Evolutionary conservation across 106 monocot species (phyloP).

Genomic region (Allium cepa): DNA sequence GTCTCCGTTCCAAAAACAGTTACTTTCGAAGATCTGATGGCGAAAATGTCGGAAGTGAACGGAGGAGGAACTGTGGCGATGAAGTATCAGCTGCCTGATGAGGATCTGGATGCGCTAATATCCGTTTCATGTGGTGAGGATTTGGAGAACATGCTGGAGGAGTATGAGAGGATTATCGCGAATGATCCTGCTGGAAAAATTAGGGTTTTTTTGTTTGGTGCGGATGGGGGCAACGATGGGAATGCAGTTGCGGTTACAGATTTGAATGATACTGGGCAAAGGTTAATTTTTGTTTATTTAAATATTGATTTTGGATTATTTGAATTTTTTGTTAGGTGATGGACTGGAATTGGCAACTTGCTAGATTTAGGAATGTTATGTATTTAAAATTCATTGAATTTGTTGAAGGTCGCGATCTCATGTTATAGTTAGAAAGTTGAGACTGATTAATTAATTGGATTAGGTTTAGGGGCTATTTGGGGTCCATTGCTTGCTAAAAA

Average conservation of each 20-base stretch:
- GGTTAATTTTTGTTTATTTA: too few relatives aligned
- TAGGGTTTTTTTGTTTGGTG: constrained; percentile 65
- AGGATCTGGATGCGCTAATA: constrained; percentile 84
- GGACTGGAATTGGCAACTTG: too few relatives aligned
- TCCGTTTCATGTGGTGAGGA: constrained; percentile 75
- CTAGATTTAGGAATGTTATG: too few relatives aligned
- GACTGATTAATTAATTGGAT: too few relatives aligned
- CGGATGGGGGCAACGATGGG: constrained; percentile 11
- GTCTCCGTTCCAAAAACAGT: constrained; percentile 42
- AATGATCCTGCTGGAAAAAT: constrained; percentile 41
- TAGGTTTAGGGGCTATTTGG: too few relatives aligned
- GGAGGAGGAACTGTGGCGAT: constrained; percentile 29
- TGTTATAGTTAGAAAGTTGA: too few relatives aligned
- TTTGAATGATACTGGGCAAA: constrained; percentile 18
- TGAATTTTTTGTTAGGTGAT: too few relatives aligned
- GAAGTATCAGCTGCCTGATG: constrained; percentile 84
- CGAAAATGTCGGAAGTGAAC: constrained; percentile 47
- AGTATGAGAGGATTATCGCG: constrained; percentile 61
- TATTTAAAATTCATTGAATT: too few relatives aligned
- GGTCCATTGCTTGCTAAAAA: too few relatives aligned
- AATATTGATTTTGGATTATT: too few relatives aligned
- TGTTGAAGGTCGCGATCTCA: too few relatives aligned
- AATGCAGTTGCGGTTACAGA: neutral
- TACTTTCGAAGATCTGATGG: constrained; percentile 31
- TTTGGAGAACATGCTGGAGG: constrained; percentile 97